A percentile compares a stretch with the other conserved stretches of the same genome.
Conservation (phyloP, 768 basidiomycete species). For the Podaxis mareebaensis region DNA sequence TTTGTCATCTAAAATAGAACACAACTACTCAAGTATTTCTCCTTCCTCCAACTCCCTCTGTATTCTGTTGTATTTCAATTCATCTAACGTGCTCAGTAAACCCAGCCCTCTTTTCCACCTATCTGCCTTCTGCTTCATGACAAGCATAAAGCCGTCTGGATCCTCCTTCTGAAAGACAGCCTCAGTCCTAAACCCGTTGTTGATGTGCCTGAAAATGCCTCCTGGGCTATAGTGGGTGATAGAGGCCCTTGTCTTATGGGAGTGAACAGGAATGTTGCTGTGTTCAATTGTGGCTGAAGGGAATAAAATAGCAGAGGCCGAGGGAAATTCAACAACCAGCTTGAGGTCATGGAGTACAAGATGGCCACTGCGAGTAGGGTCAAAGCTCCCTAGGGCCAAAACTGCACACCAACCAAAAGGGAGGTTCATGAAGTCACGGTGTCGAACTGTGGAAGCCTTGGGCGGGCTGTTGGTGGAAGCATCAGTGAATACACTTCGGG, state of each 20-base stretch:
- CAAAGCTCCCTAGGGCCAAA: slow-evolving; percentile 19
- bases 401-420: slow-evolving; percentile 32
- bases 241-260: slow-evolving; percentile 21
- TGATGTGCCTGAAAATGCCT: slow-evolving; percentile 22
- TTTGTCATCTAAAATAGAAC: no score
- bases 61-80: no score
- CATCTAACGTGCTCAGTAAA: no score
- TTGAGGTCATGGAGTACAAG: slow-evolving; percentile 19
- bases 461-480: slow-evolving; percentile 1
- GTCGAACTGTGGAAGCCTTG: slow-evolving; percentile 8
- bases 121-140: no score
- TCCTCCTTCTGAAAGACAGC: no score
- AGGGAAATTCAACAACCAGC: slow-evolving; percentile 21
- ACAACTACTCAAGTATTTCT: no score
- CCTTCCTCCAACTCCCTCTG: no score
- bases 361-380: slow-evolving; percentile 27
- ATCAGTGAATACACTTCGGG: no score
- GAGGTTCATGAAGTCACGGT: slow-evolving; percentile 31
- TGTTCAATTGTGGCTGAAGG: slow-evolving; percentile 30
- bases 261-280: slow-evolving; percentile 23
- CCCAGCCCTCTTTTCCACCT: no score
- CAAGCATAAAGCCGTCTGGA: no score
- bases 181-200: neutral
- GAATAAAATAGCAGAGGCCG: slow-evolving; percentile 27
- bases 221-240: slow-evolving; percentile 30